These are phyloP conservation scores for Boletus mariae DNA, from an alignment of 1,284 basidiomycete genomes.

Conservation along the genomic window DNA sequence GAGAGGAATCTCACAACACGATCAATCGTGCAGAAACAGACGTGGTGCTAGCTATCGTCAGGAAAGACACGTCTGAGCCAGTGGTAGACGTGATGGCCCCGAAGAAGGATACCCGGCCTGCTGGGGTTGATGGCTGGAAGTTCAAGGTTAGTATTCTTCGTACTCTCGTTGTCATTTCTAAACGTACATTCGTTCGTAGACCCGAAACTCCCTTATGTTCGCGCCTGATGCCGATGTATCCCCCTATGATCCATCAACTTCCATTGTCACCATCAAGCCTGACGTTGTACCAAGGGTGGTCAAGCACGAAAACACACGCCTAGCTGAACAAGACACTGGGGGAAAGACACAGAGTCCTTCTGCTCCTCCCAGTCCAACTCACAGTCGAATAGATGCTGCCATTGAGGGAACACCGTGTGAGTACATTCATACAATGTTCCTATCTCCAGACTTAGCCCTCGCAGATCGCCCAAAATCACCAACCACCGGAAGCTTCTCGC, in stretches of 20 bases:
- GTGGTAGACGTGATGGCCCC: conserved; percentile 69
- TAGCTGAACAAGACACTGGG: conserved; percentile 62
- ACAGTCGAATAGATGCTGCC: conserved; percentile 84
- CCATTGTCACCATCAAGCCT: conserved; percentile 32
- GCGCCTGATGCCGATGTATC: conserved; percentile 82
- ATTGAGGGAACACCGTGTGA: conserved; percentile 79
- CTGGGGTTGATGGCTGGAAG: conserved; percentile 78
- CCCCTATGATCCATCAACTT: conserved; percentile 60
- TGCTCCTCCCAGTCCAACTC: conserved; percentile 79
- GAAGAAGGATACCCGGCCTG: conserved; percentile 64
- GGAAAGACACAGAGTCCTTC: conserved; percentile 44
- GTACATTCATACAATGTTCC: conserved; percentile 20
- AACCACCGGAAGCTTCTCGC: conserved; percentile 55
- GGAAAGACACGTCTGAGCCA: conserved; percentile 29
- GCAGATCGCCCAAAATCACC: conserved; percentile 60
- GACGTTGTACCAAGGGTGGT: conserved; percentile 61
- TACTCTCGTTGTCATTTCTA: conserved; percentile 1
- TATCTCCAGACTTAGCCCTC: conserved; percentile 5
- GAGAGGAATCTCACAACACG: conserved; percentile 5
- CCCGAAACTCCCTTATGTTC: conserved; percentile 92
- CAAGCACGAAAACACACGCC: conserved; percentile 74
- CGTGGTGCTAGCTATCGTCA: background rate
- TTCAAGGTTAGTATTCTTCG: conserved; percentile 66
- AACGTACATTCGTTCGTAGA: conserved; percentile 40
- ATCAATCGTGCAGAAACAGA: too few relatives aligned